Conservation (phyloP, 176 grass and related monocot species). For the Musa itinerans region DNA sequence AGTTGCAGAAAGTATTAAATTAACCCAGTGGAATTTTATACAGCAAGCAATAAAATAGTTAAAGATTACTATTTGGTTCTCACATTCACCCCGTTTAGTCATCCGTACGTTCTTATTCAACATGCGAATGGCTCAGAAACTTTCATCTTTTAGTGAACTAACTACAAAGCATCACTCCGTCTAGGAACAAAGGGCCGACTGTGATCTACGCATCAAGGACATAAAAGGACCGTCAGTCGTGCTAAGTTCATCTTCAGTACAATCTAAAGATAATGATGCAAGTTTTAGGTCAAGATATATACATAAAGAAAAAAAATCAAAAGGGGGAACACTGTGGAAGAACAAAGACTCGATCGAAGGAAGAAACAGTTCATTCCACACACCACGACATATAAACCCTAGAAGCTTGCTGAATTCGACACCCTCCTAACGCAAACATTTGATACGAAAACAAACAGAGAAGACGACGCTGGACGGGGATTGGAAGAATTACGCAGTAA, state of each 20-base stretch:
- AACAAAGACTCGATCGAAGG: neutral
- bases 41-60: too few relatives aligned
- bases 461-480: neutral
- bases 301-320: neutral
- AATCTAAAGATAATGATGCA: neutral
- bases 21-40: too few relatives aligned
- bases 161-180: neutral
- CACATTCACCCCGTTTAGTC: neutral
- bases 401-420: neutral
- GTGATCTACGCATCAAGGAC: too few relatives aligned
- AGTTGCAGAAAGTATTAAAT: too few relatives aligned
- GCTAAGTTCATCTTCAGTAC: neutral
- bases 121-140: neutral
- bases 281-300: neutral
- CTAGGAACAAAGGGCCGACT: too few relatives aligned
- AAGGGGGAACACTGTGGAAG: neutral
- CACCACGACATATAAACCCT: neutral
- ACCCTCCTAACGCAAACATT: neutral
- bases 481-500: conserved; percentile 64
- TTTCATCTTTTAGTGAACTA: neutral
- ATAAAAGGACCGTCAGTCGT: neutral
- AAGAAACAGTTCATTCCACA: neutral
- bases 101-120: neutral
- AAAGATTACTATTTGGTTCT: neutral
- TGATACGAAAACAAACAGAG: neutral